Percentiles rank a stretch among this genome's conserved stretches.
These are phyloP conservation scores for Alternaria brassicae DNA, from an alignment of 2,329 filamentous ascomycete species.

Conservation along the genomic window DNA sequence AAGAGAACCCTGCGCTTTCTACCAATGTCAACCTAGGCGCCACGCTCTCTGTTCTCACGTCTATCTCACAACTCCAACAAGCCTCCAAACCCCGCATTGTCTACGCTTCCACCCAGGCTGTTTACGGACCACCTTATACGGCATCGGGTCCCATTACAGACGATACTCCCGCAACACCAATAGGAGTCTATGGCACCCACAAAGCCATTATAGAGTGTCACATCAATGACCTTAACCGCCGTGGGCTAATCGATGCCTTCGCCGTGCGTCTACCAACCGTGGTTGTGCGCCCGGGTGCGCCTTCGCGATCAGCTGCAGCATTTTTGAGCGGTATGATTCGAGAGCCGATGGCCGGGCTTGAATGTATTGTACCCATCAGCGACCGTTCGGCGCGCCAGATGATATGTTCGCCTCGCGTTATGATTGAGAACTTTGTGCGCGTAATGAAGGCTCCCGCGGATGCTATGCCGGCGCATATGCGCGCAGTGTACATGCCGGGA, in stretches of 20 bases:
- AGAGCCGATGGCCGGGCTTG: slow-evolving; percentile 57
- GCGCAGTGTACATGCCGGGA: slow-evolving; percentile 55
- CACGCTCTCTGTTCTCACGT: slow-evolving; percentile 54
- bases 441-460: slow-evolving; percentile 57
- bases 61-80: background rate
- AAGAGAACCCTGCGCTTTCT: slow-evolving; percentile 64
- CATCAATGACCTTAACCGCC: slow-evolving; percentile 66
- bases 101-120: slow-evolving; percentile 3
- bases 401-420: slow-evolving; percentile 62
- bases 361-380: slow-evolving; percentile 55
- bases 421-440: slow-evolving; percentile 61
- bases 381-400: slow-evolving; percentile 57
- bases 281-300: slow-evolving; percentile 63
- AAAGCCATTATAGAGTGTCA: slow-evolving; percentile 66
- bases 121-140: slow-evolving; percentile 53
- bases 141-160: slow-evolving; percentile 50
- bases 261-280: slow-evolving; percentile 66
- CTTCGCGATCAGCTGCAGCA: slow-evolving; percentile 64
- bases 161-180: slow-evolving; percentile 54
- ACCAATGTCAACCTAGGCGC: slow-evolving; percentile 65
- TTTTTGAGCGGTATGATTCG: slow-evolving; percentile 69
- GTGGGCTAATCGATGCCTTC: slow-evolving; percentile 63
- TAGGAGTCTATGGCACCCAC: slow-evolving; percentile 66
- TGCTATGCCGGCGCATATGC: slow-evolving; percentile 45
- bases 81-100: background rate